A percentile compares a stretch with the other conserved stretches of the same genome.
Evolutionary conservation across 2,329 filamentous ascomycete species (phyloP).

Genomic region (Zasmidium citrigriseum): DNA sequence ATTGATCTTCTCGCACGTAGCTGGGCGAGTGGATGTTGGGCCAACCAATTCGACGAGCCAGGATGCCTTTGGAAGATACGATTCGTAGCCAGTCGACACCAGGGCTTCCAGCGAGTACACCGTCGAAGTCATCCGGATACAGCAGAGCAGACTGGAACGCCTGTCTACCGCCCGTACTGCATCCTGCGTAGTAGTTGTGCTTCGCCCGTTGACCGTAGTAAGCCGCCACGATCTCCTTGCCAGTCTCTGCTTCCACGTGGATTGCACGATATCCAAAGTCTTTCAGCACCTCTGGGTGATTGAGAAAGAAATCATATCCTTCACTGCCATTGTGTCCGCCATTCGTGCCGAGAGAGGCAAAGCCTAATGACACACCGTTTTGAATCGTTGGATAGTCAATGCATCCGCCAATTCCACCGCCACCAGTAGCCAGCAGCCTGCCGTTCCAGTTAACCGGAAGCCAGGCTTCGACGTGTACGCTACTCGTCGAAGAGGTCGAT

Average conservation of each 20-base stretch:
- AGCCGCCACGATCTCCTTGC: slow-evolving; percentile 29
- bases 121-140: slow-evolving; percentile 50
- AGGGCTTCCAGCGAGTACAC: slow-evolving; percentile 46
- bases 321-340: background rate
- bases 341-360: no score
- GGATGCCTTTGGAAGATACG: slow-evolving; percentile 39
- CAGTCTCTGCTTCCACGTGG: slow-evolving; percentile 26
- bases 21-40: background rate
- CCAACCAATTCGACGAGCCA: slow-evolving; percentile 37
- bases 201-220: slow-evolving; percentile 40
- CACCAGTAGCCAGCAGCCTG: no score
- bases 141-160: slow-evolving; percentile 46
- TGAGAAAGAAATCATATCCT: slow-evolving; percentile 6
- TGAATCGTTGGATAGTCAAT: no score
- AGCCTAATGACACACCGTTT: no score
- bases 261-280: slow-evolving; percentile 31
- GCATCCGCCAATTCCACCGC: no score
- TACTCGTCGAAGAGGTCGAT: no score
- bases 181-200: slow-evolving; percentile 49
- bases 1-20: background rate
- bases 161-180: slow-evolving; percentile 48
- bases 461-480: no score
- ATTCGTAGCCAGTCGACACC: slow-evolving; percentile 41
- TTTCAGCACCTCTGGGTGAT: slow-evolving; percentile 29
- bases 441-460: no score